Base-by-base conservation (phyloP, 768 basidiomycete species). In the Boletus coccyginus region DNA sequence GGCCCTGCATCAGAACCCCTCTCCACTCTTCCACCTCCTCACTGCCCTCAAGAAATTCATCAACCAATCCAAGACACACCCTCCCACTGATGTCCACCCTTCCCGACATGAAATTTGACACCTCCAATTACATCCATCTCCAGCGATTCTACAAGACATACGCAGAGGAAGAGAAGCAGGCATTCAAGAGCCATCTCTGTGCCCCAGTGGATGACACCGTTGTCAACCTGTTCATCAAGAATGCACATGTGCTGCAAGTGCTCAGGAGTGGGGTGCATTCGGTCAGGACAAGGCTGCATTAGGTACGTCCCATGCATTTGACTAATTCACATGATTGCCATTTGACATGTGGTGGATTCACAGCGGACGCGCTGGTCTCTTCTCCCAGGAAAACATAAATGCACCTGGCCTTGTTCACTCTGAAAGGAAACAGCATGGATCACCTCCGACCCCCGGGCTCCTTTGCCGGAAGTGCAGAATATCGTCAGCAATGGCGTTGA, bases 11-110 rank as follows among this genome's bases (percentile, higher is more conserved):
- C 73, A 75, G 21, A 66, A 74, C 60, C 82, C 86, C 0, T 78
- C 84, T 2, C 82, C 85, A 4, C 95, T 97, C 75, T 92, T 87
- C 77, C 77, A 84, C 58, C 86, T 97, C 29, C 78, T 95, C 12
- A 75, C 81, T 21, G 86, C 95, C 0, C 81, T 98, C 40, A 76
- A 82, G 38, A 70, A 77, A 52, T 98, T 90, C 69, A 72, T 75
- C 29, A 75, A 78, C 21, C 78, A 80, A 33, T 74, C 82, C 48
- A 73, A 80, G 46, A 76, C 78, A 6, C 74, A 86, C 41, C n/a
- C n/a, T n/a, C n/a, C n/a, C n/a, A n/a, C n/a, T n/a, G n/a, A n/a
- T n/a, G n/a, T n/a, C n/a, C n/a, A n/a, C n/a, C n/a, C n/a, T n/a
- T n/a, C n/a, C n/a, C n/a, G n/a, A n/a, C n/a, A n/a, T n/a, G n/a